Percentiles rank a stretch among this genome's conserved stretches.
phyloP scores from a whole-genome alignment of 2,329 filamentous ascomycete species.

The Lachnellula occidentalis region DNA sequence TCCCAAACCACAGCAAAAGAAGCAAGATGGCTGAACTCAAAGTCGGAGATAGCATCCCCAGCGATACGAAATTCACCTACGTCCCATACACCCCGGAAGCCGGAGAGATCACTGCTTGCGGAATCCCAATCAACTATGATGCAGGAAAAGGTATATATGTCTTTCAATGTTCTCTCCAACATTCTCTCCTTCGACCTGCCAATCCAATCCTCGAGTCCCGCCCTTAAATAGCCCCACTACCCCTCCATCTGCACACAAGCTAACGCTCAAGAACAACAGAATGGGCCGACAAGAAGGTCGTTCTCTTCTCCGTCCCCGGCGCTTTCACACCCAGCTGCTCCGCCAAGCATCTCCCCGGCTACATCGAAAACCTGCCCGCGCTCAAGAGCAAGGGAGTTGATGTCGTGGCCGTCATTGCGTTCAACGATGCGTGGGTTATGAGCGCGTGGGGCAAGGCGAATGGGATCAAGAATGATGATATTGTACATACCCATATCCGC shows the following conservation, averaged over 20 bases:
- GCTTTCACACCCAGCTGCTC: conserved; percentile 68
- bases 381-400: conserved; percentile 64
- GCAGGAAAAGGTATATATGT: conserved; percentile 60
- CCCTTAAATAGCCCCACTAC: background rate
- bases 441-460: conserved; percentile 69
- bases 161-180: background rate
- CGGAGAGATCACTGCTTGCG: conserved; percentile 67
- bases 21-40: conserved; percentile 35
- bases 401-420: conserved; percentile 60
- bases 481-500: conserved; percentile 37
- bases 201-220: background rate
- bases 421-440: conserved; percentile 68
- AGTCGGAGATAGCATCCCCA: conserved; percentile 77
- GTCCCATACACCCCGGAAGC: conserved; percentile 69
- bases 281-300: conserved; percentile 65
- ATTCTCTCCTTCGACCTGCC: background rate
- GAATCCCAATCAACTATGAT: conserved; percentile 70
- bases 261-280: conserved; percentile 33
- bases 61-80: conserved; percentile 77
- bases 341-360: conserved; percentile 62
- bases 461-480: conserved; percentile 55
- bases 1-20: background rate
- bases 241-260: background rate
- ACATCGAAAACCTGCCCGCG: conserved; percentile 55
- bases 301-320: conserved; percentile 63